These are phyloP conservation scores for Xylaria curta DNA, from an alignment of 495 filamentous ascomycete genomes.

Conservation along the genomic window DNA sequence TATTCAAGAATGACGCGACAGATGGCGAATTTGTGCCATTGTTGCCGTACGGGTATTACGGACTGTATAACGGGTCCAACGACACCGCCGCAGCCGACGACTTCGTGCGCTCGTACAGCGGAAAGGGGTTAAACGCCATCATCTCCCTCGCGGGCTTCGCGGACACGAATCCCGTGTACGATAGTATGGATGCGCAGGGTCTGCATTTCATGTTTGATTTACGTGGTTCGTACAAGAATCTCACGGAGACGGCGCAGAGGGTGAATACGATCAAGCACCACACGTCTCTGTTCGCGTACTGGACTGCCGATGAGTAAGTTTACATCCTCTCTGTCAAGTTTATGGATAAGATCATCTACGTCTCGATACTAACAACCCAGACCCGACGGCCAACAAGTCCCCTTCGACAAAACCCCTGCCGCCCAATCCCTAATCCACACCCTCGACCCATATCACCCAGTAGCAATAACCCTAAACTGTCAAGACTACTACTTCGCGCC, in stretches of 20 bases:
- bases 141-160: constrained; percentile 46
- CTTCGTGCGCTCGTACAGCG: constrained; percentile 56
- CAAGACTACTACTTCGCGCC: constrained; percentile 70
- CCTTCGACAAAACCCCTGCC: constrained; percentile 52
- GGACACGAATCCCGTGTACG: constrained; percentile 56
- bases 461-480: constrained; percentile 72
- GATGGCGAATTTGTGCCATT: constrained; percentile 52
- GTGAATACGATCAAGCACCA: constrained; percentile 58
- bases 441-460: constrained; percentile 73
- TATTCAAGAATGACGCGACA: constrained; percentile 46
- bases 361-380: constrained; percentile 31
- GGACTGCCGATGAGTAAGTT: constrained; percentile 67
- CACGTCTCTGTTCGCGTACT: constrained; percentile 67
- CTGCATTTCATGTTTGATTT: constrained; percentile 72
- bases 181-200: constrained; percentile 60
- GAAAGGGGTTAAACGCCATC: constrained; percentile 52
- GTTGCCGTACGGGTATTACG: constrained; percentile 70
- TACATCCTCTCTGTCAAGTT: too few species aligned
- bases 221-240: constrained; percentile 65
- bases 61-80: constrained; percentile 62
- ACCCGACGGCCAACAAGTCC: constrained; percentile 69
- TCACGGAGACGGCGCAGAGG: constrained; percentile 57
- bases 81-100: constrained; percentile 47
- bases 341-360: too few species aligned
- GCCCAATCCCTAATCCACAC: constrained; percentile 55